Percentiles rank a stretch among this genome's conserved stretches.
Conservation (phyloP, 768 basidiomycete species). For the Lepiota brunneoincarnata region DNA sequence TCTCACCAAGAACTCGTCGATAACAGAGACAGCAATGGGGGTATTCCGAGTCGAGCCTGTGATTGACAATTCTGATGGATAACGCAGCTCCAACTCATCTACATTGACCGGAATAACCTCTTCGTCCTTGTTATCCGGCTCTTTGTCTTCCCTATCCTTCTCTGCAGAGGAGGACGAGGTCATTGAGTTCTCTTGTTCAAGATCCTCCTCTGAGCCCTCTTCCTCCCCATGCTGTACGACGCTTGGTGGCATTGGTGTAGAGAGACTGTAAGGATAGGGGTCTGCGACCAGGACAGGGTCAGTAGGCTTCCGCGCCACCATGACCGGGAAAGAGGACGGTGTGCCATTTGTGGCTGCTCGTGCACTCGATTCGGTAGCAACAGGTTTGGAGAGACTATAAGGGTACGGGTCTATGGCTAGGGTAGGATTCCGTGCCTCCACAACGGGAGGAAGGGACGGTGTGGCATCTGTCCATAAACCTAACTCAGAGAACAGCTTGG, state of each 20-base stretch:
- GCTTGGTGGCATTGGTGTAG: conserved; percentile 31
- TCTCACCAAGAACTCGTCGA: conserved; percentile 6
- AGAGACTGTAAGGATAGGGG: conserved; percentile 48
- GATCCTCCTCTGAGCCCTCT: conserved; percentile 25
- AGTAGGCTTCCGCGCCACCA: conserved; percentile 20
- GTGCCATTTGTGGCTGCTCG: background rate
- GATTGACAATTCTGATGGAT: conserved; percentile 17
- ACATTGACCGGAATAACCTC: conserved; percentile 11
- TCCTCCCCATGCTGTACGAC: conserved; percentile 11
- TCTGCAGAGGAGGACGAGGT: conserved; percentile 27
- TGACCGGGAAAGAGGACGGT: background rate
- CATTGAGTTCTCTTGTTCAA: conserved; percentile 25
- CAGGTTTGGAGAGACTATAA: conserved; percentile 44
- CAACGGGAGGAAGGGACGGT: background rate
- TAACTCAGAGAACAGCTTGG: too few species aligned
- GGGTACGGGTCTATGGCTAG: conserved; percentile 43
- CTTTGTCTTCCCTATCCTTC: conserved; percentile 20
- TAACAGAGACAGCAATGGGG: background rate
- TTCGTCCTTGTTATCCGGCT: conserved; percentile 1
- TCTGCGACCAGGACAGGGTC: conserved; percentile 27
- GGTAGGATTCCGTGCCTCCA: conserved; percentile 20
- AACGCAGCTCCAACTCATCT: conserved; percentile 20
- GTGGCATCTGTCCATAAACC: background rate
- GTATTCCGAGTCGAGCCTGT: too few species aligned
- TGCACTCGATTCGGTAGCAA: conserved; percentile 6